Evolutionary conservation across 108 stramenopile species (phyloP), one percentile per base, ranked within the genome.

Genomic region (Aurantiochytrium sp.): DNA sequence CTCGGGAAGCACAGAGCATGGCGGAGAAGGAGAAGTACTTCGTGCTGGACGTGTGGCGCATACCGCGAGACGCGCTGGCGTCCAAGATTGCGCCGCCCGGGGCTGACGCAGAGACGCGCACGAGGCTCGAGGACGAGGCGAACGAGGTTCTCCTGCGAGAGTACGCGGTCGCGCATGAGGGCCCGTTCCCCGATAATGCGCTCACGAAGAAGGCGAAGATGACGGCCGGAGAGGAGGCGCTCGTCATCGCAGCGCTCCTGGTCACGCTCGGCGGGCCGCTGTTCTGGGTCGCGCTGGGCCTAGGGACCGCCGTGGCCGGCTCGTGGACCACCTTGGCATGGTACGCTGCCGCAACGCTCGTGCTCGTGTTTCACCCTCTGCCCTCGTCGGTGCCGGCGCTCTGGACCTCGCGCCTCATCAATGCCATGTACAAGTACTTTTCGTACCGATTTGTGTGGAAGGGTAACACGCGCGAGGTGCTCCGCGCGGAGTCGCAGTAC

Each of bases 341-440:
- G 36, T 81, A 81, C 39, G 45, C 24, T 6, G 17, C 32, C 19
- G 42, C 45, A 48, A 81, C 73, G 45, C 24, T 30, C 45, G n/a
- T 81, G 27, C 73, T 81, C 10, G 73, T 24, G n/a, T 21, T 81
- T 6, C 73, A 81, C 45, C 73, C 73, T 6, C 39, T 81, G 24
- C 73, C 73, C 12, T n/a, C 21, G 24, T 81, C 42, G 17, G n/a
- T 48, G 39, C 73, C 39, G 39, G 73, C 73, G 17, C 27, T 81
- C 6, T 81, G 45, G 39, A 48, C 42, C 17, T 86, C 52, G 54
- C 15, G 12, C 17, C 39, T 87, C 34, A 65, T 37, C 41, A 55
- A 37, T 27, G 55, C 55, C n/a, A 87, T 87, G 55, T 55, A 87
- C 86, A 86, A 86, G 24, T 86, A 86, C 55, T 86, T 55, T 55